phyloP scores from a whole-genome alignment of 352 stramenopile genomes.

The Globisporangium emineosum region DNA sequence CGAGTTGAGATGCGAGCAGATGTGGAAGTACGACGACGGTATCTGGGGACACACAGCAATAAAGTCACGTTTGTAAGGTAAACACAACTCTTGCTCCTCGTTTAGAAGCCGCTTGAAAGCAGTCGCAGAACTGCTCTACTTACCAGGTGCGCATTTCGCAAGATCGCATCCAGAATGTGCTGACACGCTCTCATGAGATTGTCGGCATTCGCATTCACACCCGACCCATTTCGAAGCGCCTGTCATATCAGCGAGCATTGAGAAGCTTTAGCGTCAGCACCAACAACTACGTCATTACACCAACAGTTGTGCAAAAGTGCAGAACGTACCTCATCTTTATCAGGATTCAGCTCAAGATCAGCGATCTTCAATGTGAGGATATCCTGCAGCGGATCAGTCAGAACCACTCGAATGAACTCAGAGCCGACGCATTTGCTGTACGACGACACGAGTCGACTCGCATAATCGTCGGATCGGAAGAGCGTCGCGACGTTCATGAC shows the following conservation, averaged over 20 bases:
- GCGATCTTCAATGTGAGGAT: constrained; percentile 60
- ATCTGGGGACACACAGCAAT: constrained; percentile 29
- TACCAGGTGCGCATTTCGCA: constrained; percentile 56
- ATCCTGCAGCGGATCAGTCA: constrained; percentile 59
- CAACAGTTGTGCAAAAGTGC: background rate
- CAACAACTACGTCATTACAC: background rate
- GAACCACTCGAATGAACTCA: constrained; percentile 62
- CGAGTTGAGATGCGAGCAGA: constrained; percentile 70
- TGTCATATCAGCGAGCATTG: background rate
- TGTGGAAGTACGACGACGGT: constrained; percentile 70
- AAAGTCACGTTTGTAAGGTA: too few relatives aligned
- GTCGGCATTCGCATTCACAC: constrained; percentile 48
- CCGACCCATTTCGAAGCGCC: constrained; percentile 30
- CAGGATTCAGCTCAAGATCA: constrained; percentile 73
- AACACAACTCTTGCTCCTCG: too few relatives aligned
- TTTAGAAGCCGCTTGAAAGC: background rate
- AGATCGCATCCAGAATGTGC: constrained; percentile 77
- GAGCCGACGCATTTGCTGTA: constrained; percentile 75
- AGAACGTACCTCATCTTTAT: constrained; percentile 43
- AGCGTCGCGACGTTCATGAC: constrained; percentile 78
- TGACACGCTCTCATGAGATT: constrained; percentile 86
- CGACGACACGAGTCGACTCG: constrained; percentile 63
- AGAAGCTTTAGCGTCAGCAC: background rate
- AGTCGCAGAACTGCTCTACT: background rate
- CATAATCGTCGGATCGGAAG: constrained; percentile 76